Evolutionary conservation across 2,329 filamentous ascomycete genomes (phyloP).

Genomic region (Trichoderma arundinaceum): DNA sequence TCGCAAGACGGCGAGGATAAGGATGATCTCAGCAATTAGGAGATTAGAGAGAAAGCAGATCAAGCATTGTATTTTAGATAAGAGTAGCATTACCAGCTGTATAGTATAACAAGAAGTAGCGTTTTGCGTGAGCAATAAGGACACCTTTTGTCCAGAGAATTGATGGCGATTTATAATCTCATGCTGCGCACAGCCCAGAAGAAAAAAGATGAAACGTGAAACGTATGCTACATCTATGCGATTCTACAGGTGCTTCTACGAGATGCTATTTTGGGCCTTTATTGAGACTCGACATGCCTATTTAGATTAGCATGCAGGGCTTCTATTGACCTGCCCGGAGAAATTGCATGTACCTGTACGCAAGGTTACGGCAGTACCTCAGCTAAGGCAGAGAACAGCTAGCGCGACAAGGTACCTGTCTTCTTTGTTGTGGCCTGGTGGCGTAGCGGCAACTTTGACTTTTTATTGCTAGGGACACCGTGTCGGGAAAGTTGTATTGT

Average conservation of each 20-base stretch:
- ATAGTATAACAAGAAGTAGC: neutral
- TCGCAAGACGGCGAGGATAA: constrained; percentile 35
- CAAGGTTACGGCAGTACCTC: constrained; percentile 1
- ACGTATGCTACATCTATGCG: constrained; percentile 17
- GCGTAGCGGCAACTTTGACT: too few relatives aligned
- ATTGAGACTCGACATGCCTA: constrained; percentile 11
- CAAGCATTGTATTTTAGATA: too few relatives aligned
- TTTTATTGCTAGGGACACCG: too few relatives aligned
- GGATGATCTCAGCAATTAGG: constrained; percentile 11
- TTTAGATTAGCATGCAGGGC: neutral
- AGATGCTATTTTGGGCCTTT: constrained; percentile 17
- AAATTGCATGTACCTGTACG: neutral
- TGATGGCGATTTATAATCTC: neutral
- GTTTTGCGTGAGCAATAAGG: neutral
- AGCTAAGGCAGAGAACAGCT: neutral
- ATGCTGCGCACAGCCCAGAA: neutral
- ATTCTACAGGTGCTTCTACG: neutral
- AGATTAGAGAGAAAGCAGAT: neutral
- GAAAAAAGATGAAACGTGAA: constrained; percentile 24
- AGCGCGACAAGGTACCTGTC: too few relatives aligned
- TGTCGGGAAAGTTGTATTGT: too few relatives aligned
- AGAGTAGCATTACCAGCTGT: neutral
- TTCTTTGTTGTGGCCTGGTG: too few relatives aligned
- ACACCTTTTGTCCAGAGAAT: neutral
- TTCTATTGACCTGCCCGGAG: neutral